Base-by-base conservation (phyloP, 495 filamentous ascomycete species). In the Pyrenula massariospora region DNA sequence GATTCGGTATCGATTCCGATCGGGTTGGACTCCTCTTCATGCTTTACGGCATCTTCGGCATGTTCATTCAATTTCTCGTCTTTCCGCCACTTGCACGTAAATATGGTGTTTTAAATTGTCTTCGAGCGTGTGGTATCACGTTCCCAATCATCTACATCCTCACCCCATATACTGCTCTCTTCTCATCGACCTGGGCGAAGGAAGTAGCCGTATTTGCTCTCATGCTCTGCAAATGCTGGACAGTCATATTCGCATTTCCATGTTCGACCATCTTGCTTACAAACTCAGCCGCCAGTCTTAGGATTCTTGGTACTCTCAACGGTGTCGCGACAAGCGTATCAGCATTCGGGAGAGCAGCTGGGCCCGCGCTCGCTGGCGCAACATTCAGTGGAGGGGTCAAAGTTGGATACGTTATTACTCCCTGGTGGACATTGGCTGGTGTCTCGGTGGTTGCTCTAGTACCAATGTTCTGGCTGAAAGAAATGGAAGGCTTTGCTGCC, bases 201-300 rank as follows among this genome's bases (percentile, higher is more conserved):
- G 64, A 73, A 59, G 58, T 62, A 5, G 65, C 54, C 2, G 62
- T 84, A 15, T 76, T 83, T 50, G 47, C 65, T 12, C 62, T 90
- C 49, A 76, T 89, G 71, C 67, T 91, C 12, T 57, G 81, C 60
- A 94, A 92, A 64, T 82, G 82, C 24, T 73, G 85, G 51, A 77
- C 78, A 11, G 79, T 79, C 36, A 90, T 91, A 55, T 87, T 96
- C 66, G 83, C 84, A 3, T 95, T 95, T 65, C 92, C 92, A 0
- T 90, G 86, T 66, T 84, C 77, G 15, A 93, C 86, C n/a, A 94
- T 96, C 62, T 69, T 96, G 20, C 74, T 97, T 19, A 95, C 91
- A 50, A 97, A 96, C 70, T 88, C 85, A 19, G 90, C 90, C 1
- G 68, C 74, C 0, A 86, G 80, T 50, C 71, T 96, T 25, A 73